Conservation (phyloP, 805 yeast genomes). For the Maudiozyma barnettii region DNA sequence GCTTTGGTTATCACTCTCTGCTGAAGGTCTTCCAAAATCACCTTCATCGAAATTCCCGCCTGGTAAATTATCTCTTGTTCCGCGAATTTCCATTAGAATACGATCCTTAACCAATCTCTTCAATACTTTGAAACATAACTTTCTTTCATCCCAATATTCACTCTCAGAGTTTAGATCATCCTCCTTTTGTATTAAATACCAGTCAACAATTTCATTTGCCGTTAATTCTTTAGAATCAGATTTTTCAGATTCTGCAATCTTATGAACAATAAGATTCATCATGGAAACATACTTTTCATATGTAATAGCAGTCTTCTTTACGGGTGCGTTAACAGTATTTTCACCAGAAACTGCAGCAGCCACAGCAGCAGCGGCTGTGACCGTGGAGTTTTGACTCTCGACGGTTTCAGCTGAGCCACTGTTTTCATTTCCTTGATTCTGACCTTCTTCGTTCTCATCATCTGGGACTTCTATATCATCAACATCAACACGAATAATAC, state of each 20-base stretch:
- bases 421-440: conserved; percentile 9
- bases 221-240: conserved; percentile 51
- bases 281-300: conserved; percentile 81
- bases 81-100: conserved; percentile 60
- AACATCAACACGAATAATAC: conserved; percentile 86
- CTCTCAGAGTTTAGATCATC: conserved; percentile 58
- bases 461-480: conserved; percentile 63
- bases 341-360: not conserved
- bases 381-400: too few species aligned
- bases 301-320: conserved; percentile 46
- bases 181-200: conserved; percentile 72
- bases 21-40: conserved; percentile 15
- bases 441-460: conserved; percentile 4
- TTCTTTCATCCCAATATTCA: conserved; percentile 61
- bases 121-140: conserved; percentile 68
- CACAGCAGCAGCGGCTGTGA: conserved; percentile 4
- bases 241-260: conserved; percentile 49
- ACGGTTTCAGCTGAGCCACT: too few species aligned
- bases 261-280: conserved; percentile 67
- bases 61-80: conserved; percentile 36
- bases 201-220: conserved; percentile 60
- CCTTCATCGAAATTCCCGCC: conserved; percentile 30
- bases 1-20: conserved; percentile 19
- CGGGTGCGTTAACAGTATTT: not conserved
- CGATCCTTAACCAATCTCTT: conserved; percentile 77